Conservation (phyloP, 192 early-diverging fungal species). For the Backusella circina region DNA sequence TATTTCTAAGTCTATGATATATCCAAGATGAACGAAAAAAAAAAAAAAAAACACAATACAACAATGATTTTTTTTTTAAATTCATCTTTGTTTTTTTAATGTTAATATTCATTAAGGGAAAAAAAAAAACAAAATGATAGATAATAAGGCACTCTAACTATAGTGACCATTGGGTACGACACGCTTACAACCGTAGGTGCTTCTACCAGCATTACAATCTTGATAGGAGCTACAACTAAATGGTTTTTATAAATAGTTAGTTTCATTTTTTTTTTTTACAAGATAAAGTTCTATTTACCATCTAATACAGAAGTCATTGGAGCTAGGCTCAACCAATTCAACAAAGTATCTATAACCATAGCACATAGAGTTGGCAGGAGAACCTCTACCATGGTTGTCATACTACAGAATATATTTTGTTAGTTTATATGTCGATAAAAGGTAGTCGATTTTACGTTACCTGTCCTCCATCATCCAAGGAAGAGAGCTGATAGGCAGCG, state of each 20-base stretch:
- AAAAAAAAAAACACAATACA: background rate
- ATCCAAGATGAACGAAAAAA: too few relatives aligned
- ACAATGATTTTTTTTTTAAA: background rate
- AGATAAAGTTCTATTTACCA: constrained; percentile 2
- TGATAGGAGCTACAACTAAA: constrained; percentile 24
- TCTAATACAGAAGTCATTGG: constrained; percentile 31
- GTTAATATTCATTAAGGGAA: background rate
- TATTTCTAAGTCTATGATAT: too few relatives aligned
- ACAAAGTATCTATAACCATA: constrained; percentile 32
- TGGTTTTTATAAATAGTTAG: background rate
- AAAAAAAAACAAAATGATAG: background rate
- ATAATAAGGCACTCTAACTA: background rate
- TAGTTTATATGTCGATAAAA: background rate
- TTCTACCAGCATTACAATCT: constrained; percentile 42
- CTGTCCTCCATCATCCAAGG: constrained; percentile 30
- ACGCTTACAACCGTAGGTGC: constrained; percentile 49
- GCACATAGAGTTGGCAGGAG: constrained; percentile 22
- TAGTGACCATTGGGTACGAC: constrained; percentile 54
- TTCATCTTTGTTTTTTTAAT: too few relatives aligned
- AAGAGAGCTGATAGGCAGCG: constrained; percentile 20
- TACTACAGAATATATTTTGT: constrained; percentile 1
- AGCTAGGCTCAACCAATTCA: constrained; percentile 35
- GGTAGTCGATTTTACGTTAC: background rate
- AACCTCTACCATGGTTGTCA: constrained; percentile 28
- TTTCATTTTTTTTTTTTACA: background rate